These are phyloP conservation scores for Purshia tridentata DNA, from an alignment of 306 rosid genomes.

Conservation along the genomic window DNA sequence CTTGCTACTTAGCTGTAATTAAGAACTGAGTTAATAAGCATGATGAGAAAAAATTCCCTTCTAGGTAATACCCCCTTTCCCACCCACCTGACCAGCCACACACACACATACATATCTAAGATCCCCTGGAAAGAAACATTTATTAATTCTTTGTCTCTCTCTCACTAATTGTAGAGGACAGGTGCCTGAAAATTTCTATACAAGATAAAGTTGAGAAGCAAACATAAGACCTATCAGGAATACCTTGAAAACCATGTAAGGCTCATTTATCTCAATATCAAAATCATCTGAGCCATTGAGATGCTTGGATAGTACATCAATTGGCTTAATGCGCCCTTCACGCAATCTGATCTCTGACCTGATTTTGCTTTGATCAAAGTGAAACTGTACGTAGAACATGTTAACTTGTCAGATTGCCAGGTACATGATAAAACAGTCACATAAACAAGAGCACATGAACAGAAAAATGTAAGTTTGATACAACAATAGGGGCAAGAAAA, in stretches of 20 bases:
- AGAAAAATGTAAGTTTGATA: constrained; percentile 9
- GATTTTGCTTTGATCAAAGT: constrained; percentile 96
- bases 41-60: not conserved
- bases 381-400: constrained; percentile 60
- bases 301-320: constrained; percentile 83
- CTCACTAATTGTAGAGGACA: not conserved
- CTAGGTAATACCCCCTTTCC: not conserved
- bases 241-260: constrained; percentile 96
- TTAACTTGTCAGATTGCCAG: constrained; percentile 22
- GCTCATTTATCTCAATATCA: constrained; percentile 88
- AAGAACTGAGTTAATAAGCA: not conserved
- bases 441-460: not conserved
- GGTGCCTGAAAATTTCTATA: not conserved
- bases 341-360: constrained; percentile 97
- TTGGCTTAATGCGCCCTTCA: constrained; percentile 95
- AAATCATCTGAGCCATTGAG: constrained; percentile 79
- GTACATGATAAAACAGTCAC: constrained; percentile 5
- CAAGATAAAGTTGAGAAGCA: not conserved
- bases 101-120: not conserved
- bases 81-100: not conserved
- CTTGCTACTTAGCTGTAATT: not conserved
- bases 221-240: constrained; percentile 6
- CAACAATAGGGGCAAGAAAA: not conserved
- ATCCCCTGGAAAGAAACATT: not conserved
- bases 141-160: not conserved